Conservation (phyloP, 768 basidiomycete species). For the Termitomyces eurrhizus region DNA sequence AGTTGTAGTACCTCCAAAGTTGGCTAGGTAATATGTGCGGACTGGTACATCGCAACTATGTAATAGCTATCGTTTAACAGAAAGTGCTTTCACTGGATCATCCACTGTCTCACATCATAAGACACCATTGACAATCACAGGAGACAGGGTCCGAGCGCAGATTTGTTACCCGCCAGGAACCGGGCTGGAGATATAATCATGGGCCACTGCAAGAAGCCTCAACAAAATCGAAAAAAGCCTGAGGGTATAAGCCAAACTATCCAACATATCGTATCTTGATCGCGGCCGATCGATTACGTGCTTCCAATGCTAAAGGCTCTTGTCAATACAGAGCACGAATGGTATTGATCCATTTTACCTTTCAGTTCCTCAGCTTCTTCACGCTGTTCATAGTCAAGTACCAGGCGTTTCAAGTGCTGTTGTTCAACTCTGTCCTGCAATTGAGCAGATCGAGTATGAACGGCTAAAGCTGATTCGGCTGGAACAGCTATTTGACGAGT, state of each 20-base stretch:
- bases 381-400: constrained; percentile 86
- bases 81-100: constrained; percentile 14
- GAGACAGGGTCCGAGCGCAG: neutral
- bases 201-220: constrained; percentile 1
- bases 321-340: neutral
- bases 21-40: neutral
- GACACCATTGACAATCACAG: neutral
- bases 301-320: constrained; percentile 52
- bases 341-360: constrained; percentile 37
- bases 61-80: neutral
- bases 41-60: neutral
- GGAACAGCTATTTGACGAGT: constrained; percentile 88
- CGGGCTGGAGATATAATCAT: neutral
- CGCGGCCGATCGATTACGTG: constrained; percentile 59
- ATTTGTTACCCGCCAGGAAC: neutral
- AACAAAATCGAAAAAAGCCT: neutral
- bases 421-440: constrained; percentile 94
- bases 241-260: constrained; percentile 22
- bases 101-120: constrained; percentile 21
- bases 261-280: constrained; percentile 80
- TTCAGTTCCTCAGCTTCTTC: constrained; percentile 83
- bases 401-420: constrained; percentile 93
- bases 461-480: constrained; percentile 79
- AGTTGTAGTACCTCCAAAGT: neutral
- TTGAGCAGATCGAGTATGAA: constrained; percentile 89